Evolutionary conservation across 1,284 basidiomycete species (phyloP), one percentile per base, ranked within the genome.

Genomic region (Puccinia horiana): DNA sequence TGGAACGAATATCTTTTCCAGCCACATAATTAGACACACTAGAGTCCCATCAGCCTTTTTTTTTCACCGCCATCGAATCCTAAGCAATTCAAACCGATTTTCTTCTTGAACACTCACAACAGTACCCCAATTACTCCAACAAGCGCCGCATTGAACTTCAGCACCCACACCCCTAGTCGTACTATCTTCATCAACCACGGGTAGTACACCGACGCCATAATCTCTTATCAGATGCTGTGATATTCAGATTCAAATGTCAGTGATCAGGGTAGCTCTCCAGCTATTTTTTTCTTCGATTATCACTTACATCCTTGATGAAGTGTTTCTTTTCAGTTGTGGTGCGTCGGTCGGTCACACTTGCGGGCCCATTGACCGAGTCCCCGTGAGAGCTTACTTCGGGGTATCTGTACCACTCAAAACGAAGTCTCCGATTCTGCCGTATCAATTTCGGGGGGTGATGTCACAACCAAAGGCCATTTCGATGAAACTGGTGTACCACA

Each of bases 1-100:
- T 81, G 79, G 61, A 81, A 81, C 29, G 58, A 35, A 37, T 81
- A 81, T 44, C 79, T 52, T 61, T 20, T 26, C 18, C 12, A n/a
- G n/a, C 42, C 37, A 40, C 2, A 69, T 5, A 35, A 1, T 14
- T 16, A 26, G 1, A 11, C n/a, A 37, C 37, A 14, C 37, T 37
- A 42, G 37, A 42, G 37, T 20, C 16, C 37, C 65, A 67, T 44
- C n/a, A 67, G 42, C 40, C 42, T 35, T 23, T 49, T 26, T 35
- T 23, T 47, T 23, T 14, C 14, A 12, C 29, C 42, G 26, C 70
- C 18, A 5, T 47, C n/a, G 26, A 9, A 12, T 14, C n/a, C 11
- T 9, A 44, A 40, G n/a, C 6, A 47, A 26, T 20, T 35, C 2
- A n/a, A n/a, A n/a, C n/a, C n/a, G n/a, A n/a, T 20, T 9, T n/a